A percentile compares a stretch with the other conserved stretches of the same genome.
Conservation (phyloP, 2,329 filamentous ascomycete species). For the Botrytis deweyae region DNA sequence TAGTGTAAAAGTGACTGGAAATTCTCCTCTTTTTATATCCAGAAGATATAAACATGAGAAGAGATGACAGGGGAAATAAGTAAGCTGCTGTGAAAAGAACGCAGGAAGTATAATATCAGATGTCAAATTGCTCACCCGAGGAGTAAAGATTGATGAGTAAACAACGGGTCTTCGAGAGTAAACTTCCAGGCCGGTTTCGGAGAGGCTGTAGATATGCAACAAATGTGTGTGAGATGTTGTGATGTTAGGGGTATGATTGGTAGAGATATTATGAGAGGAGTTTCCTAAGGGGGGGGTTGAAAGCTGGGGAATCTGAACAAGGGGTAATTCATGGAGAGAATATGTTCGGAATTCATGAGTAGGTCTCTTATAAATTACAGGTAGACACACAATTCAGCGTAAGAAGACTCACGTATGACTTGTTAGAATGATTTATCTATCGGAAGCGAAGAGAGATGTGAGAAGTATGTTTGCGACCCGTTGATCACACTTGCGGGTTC, state of each 20-base stretch:
- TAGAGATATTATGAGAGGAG: not conserved
- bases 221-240: not conserved
- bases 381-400: fast-evolving
- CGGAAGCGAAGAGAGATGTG: too few species aligned
- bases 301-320: not conserved
- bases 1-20: too few species aligned
- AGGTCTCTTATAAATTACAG: fast-evolving
- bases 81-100: not conserved
- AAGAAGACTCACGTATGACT: not conserved
- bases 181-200: not conserved
- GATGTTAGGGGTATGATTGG: not conserved
- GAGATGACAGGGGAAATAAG: not conserved
- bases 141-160: not conserved
- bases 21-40: not conserved
- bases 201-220: slow-evolving; percentile 3
- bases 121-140: not conserved
- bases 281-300: too few species aligned
- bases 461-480: not conserved
- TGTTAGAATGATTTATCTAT: not conserved
- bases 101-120: not conserved
- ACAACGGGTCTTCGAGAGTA: not conserved
- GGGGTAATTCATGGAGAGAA: not conserved
- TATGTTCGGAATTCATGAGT: not conserved
- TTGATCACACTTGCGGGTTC: not conserved
- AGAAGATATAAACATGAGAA: not conserved